Evolutionary conservation across 371 early-diverging fungal genomes (phyloP).

Genomic region (Haplosporangium sp.): DNA sequence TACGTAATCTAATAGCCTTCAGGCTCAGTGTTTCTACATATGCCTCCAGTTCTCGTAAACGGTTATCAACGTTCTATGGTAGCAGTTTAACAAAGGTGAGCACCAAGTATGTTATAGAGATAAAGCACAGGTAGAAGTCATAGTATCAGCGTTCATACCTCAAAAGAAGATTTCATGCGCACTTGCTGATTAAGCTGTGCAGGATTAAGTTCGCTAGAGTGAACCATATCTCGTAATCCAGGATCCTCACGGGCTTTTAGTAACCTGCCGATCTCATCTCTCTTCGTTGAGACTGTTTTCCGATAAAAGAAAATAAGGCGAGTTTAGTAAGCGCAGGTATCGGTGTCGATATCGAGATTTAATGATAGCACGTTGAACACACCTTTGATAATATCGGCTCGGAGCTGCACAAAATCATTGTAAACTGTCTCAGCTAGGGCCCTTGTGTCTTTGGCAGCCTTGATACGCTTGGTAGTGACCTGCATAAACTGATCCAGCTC

Average conservation of each 20-base stretch:
- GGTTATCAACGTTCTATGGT: conserved; percentile 30
- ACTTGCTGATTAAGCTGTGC: conserved; percentile 35
- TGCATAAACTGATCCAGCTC: conserved; percentile 44
- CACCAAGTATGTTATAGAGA: not conserved
- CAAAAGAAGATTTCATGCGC: conserved; percentile 34
- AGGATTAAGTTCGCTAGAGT: conserved; percentile 37
- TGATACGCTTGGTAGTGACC: conserved; percentile 37
- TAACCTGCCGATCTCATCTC: conserved; percentile 38
- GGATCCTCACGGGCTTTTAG: conserved; percentile 44
- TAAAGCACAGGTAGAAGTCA: not conserved
- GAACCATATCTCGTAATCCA: conserved; percentile 20
- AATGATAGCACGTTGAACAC: not conserved
- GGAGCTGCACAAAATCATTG: conserved; percentile 34
- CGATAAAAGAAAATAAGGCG: not conserved
- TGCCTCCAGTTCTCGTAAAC: conserved; percentile 36
- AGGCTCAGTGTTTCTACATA: conserved; percentile 30
- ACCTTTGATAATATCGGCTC: conserved; percentile 49
- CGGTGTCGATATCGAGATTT: not conserved
- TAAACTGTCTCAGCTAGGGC: conserved; percentile 20
- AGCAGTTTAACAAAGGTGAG: not conserved
- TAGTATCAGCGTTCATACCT: conserved; percentile 14
- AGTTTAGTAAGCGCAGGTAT: not conserved
- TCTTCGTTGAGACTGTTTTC: conserved; percentile 31
- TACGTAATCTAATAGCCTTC: conserved; percentile 29
- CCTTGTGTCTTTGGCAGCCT: conserved; percentile 24